phyloP scores from a whole-genome alignment of 495 filamentous ascomycete genomes.

The Daldinia loculata region DNA sequence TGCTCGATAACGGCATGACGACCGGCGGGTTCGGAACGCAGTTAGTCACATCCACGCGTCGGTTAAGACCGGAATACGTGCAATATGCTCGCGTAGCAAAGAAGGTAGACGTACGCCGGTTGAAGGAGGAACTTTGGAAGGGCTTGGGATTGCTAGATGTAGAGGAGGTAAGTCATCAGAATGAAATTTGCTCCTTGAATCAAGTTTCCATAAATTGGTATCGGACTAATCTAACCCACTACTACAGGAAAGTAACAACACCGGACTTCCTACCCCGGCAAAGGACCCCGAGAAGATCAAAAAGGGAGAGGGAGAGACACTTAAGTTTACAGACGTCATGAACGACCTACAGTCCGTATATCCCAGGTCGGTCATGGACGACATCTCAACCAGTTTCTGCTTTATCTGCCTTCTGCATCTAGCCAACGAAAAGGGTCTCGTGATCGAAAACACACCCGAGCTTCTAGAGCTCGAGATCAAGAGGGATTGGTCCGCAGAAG shows the following conservation, averaged over 20 bases:
- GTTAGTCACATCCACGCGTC: constrained; percentile 85
- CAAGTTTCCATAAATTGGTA: background rate
- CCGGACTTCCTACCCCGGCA: constrained; percentile 47
- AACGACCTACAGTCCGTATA: constrained; percentile 88
- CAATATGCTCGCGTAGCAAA: constrained; percentile 96
- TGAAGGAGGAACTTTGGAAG: constrained; percentile 97
- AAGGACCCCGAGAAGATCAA: constrained; percentile 31
- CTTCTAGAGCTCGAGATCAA: constrained; percentile 65
- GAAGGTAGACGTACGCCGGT: constrained; percentile 94
- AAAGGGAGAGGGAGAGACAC: constrained; percentile 51
- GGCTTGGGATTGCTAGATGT: constrained; percentile 74
- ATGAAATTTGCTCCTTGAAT: background rate
- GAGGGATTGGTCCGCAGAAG: constrained; percentile 65
- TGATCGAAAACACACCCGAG: constrained; percentile 66
- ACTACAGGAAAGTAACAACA: constrained; percentile 41
- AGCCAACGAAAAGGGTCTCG: constrained; percentile 95
- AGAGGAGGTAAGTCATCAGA: constrained; percentile 49
- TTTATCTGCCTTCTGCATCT: constrained; percentile 97
- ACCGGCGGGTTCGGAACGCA: constrained; percentile 85
- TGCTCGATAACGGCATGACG: constrained; percentile 58
- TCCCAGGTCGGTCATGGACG: constrained; percentile 79
- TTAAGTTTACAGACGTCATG: constrained; percentile 92
- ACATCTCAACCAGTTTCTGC: constrained; percentile 96
- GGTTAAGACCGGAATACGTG: constrained; percentile 91
- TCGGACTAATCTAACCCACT: constrained; percentile 5